Evolutionary conservation across 2,329 filamentous ascomycete genomes (phyloP).

Genomic region (Byssochlamys sp.): DNA sequence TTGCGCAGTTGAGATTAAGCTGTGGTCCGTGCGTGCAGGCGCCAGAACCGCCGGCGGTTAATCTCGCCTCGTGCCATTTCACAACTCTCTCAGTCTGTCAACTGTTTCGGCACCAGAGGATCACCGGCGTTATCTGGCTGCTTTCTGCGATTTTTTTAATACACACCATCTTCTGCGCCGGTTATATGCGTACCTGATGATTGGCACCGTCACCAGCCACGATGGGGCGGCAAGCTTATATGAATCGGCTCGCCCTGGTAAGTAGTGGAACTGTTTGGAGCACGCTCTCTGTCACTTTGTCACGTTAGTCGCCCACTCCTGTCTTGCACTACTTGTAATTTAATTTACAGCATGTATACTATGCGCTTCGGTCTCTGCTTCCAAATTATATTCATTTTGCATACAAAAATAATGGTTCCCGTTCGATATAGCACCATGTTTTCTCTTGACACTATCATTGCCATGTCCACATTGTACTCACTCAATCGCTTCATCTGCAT

Average conservation of each 20-base stretch:
- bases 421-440: conserved; percentile 1
- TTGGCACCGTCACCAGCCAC: not conserved
- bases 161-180: not conserved
- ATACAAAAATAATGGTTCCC: not conserved
- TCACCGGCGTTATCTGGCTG: not conserved
- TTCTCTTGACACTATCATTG: not conserved
- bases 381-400: not conserved
- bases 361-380: not conserved
- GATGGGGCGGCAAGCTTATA: conserved; percentile 38
- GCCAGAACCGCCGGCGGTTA: conserved; percentile 7
- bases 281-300: not conserved
- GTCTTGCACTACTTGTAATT: not conserved
- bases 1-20: conserved; percentile 21
- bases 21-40: conserved; percentile 19
- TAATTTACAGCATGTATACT: not conserved
- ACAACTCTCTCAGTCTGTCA: not conserved
- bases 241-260: conserved; percentile 39
- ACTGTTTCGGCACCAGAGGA: not conserved
- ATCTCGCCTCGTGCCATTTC: conserved; percentile 1
- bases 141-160: not conserved
- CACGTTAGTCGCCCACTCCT: not conserved
- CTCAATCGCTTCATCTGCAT: not conserved
- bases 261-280: conserved; percentile 9
- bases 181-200: not conserved
- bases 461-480: not conserved